Base-by-base conservation (phyloP, 1,139 yeast genomes). In the Diutina neorugosa region DNA sequence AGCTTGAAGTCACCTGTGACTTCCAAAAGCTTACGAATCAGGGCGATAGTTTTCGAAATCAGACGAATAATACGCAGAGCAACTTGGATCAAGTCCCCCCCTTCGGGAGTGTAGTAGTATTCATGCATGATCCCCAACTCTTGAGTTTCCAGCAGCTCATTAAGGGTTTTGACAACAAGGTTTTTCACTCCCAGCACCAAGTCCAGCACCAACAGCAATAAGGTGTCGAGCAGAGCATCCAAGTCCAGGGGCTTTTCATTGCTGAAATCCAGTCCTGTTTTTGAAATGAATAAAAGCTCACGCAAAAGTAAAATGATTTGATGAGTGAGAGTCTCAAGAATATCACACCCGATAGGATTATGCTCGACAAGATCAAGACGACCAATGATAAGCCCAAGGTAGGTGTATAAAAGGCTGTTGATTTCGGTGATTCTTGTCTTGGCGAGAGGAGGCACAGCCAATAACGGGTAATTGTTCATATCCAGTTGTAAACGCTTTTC, bases 361-460 rank as follows among this genome's bases (percentile, higher is more conserved):
- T 83, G 86, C 61, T 86, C 93, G 51, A 85, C 80, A 63, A 86
- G 71, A 63, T 86, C 93, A 58, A 86, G 67, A 60, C 94, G 70
- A 9, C 94, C 94, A 18, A 85, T 73, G 9, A 86, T 77, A 57
- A 86, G 62, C 1, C 90, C 87, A 60, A 90, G 74, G 62, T 89
- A 89, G 1, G 82, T 76, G 58, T 81, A 80, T 43, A 90, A 67
- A 1, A 88, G 77, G 19, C 82, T 82, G 61, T 85, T 80, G 51
- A 90, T 82, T 66, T 89, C 96, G 37, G 83, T 81, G 25, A 91
- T 73, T 57, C 96, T 76, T 55, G 76, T 80, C 55, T 79, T 74
- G 1, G 95, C 94, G 56, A 74, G 70, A 0, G 96, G 96, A 0
- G 94, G 83, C 2, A 68, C 63, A 4, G 66, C 55, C 52, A 85